Base-by-base conservation (phyloP, 163 green algal species). In the Volvox carteri region DNA sequence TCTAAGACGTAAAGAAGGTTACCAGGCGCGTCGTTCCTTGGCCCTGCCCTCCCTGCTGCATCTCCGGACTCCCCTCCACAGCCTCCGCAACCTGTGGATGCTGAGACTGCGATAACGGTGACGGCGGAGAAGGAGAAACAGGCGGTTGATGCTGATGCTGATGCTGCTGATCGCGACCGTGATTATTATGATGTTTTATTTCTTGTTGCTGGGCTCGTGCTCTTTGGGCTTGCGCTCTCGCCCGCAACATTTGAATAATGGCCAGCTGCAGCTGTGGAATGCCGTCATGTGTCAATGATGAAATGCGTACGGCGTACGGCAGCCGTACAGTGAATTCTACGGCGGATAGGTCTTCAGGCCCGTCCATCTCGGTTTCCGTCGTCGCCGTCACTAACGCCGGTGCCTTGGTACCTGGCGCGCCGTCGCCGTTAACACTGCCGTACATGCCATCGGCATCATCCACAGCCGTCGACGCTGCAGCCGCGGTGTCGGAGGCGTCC, bases 231-330 rank as follows among this genome's bases (percentile, higher is more conserved):
- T 68, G 42, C 42, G 80, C 80, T 48, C 87, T 65, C 30, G 54
- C 68, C 28, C 86, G 41, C 68, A 93, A 89, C 92, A 95, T 92
- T 4, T 41, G 39, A 25, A 98, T 85, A 60, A 98, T 93, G 19
- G 44, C 75, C 28, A 60, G 73, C 88, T 97, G 96, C 39, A 98
- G 90, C 48, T 87, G 67, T 5, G 93, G 91, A 19, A 98, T 78
- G 16, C 96, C 96, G 28, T 93, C 60, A 28, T 96, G 89, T 0
- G 92, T 97, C 9, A 96, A 41, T 4, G 93, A 96, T 4, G 96
- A 98, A 6, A 98, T 93, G 5, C 92, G 89, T 42, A 96, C n/a
- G 18, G 96, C 96, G 19, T 68, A 39, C 3, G 93, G 91, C 76
- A 98, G 73, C 33, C 78, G 52, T 12, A 68, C 86, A 2, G 90